These are phyloP conservation scores for Solanum chacoense DNA, from an alignment of 305 asterid genomes.

Conservation along the genomic window DNA sequence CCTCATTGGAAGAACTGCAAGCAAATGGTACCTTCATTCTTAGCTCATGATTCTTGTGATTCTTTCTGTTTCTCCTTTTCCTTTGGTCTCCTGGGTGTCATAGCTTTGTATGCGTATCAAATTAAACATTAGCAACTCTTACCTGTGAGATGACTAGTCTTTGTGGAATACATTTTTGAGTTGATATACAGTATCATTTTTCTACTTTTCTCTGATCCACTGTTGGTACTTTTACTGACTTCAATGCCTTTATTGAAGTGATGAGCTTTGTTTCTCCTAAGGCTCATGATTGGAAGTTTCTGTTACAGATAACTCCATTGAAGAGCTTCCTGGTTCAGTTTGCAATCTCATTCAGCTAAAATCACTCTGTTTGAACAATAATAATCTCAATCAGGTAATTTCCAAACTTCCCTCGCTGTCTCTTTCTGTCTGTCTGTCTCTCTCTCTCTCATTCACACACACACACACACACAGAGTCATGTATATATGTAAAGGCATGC, in stretches of 20 bases:
- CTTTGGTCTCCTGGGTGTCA: neutral
- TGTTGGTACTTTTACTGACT: neutral
- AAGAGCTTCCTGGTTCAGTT: constrained; percentile 77
- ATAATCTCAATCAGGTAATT: constrained; percentile 68
- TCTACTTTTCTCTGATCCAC: neutral
- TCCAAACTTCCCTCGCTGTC: neutral
- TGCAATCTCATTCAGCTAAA: constrained; percentile 83
- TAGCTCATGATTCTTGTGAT: neutral
- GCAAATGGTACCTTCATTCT: constrained; percentile 63
- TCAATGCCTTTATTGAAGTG: neutral
- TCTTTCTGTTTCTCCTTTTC: neutral
- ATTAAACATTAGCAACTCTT: neutral
- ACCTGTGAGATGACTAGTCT: neutral
- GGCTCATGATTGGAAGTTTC: neutral
- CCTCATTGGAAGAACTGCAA: constrained; percentile 89
- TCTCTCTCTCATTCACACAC: neutral
- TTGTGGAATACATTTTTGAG: neutral
- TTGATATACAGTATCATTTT: neutral
- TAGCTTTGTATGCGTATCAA: neutral
- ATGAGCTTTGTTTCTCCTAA: neutral
- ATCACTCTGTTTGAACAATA: constrained; percentile 74
- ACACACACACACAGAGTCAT: neutral
- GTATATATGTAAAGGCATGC: neutral
- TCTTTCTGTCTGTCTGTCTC: neutral
- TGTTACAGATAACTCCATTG: constrained; percentile 68